phyloP scores from a whole-genome alignment of 768 basidiomycete genomes.

The Xanthoconium purpureum region DNA sequence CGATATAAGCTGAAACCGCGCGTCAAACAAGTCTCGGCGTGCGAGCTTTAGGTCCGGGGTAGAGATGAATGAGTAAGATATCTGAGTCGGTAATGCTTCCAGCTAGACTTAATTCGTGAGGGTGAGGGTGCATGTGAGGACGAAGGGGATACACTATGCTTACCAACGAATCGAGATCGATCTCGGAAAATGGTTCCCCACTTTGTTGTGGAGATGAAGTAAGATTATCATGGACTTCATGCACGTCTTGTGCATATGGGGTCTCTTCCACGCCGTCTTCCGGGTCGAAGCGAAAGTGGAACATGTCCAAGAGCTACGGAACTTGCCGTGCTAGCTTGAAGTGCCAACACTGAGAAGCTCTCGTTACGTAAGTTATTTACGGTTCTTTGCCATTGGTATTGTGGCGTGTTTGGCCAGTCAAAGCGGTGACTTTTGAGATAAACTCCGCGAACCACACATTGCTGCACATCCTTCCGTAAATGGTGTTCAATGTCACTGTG shows the following conservation, averaged over 20 bases:
- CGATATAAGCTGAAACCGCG: constrained; percentile 88
- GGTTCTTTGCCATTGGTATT: background rate
- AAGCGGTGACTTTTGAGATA: background rate
- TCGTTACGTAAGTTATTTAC: background rate
- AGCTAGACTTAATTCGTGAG: constrained; percentile 46
- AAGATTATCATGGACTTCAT: background rate
- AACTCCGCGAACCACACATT: background rate
- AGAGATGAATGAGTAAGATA: constrained; percentile 77
- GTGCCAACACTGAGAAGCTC: background rate
- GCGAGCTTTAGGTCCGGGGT: constrained; percentile 45
- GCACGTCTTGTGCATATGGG: constrained; percentile 6
- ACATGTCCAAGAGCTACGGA: constrained; percentile 23
- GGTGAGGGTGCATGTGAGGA: background rate
- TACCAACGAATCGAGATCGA: constrained; percentile 32
- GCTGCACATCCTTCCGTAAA: background rate
- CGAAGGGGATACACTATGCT: constrained; percentile 10
- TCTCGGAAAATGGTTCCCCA: constrained; percentile 26
- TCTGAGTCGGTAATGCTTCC: constrained; percentile 59
- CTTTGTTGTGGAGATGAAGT: background rate
- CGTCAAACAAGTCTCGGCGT: constrained; percentile 91
- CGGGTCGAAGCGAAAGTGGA: constrained; percentile 56
- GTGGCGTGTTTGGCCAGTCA: background rate
- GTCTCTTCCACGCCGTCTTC: constrained; percentile 41
- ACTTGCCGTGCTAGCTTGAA: background rate
- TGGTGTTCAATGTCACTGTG: background rate